phyloP scores from a whole-genome alignment of 2,329 filamentous ascomycete species.

The Trichoderma sp. region DNA sequence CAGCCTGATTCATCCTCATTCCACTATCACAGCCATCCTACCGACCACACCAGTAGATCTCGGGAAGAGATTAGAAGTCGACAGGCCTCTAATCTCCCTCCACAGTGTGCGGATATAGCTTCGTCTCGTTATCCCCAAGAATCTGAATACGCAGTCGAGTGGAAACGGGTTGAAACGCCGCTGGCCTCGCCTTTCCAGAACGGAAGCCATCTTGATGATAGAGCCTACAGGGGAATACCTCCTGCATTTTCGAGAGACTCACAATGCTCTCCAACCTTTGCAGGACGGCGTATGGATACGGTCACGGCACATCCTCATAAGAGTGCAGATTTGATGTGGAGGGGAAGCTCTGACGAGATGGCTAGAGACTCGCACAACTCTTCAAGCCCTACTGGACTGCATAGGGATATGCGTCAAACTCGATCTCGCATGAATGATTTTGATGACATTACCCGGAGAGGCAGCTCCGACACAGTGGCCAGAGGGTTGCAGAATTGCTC shows the following conservation, averaged over 20 bases:
- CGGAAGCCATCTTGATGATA: neutral
- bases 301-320: neutral
- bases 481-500: neutral
- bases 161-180: neutral
- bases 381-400: neutral
- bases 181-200: neutral
- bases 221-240: neutral
- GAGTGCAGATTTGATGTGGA: neutral
- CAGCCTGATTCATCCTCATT: neutral
- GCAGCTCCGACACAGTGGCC: neutral
- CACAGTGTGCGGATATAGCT: neutral
- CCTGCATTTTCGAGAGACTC: neutral
- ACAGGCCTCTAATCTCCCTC: neutral
- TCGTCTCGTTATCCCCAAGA: neutral
- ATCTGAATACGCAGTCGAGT: neutral
- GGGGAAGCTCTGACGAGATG: neutral
- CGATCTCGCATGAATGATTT: neutral
- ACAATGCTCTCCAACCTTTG: neutral
- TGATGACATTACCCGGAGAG: slow-evolving; percentile 20
- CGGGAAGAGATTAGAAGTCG: neutral
- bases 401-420: neutral
- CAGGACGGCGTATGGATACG: neutral
- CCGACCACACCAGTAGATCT: neutral
- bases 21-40: neutral
- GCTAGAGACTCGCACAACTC: neutral